phyloP scores from a whole-genome alignment of 352 stramenopile genomes.

The Globisporangium rhizosaccharum region DNA sequence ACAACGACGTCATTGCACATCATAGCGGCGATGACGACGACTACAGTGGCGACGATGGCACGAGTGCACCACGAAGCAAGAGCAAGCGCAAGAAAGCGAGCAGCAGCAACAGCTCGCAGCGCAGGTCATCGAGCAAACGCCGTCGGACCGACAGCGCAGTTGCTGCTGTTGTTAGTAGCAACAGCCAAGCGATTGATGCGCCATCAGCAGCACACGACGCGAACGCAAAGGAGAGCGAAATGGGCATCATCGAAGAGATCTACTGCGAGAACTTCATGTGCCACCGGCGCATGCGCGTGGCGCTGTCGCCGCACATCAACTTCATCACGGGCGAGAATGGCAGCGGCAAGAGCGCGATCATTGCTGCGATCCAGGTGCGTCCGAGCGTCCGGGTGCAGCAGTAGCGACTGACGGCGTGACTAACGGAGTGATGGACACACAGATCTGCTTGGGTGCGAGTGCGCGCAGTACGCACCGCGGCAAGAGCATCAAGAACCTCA shows the following conservation, averaged over 20 bases:
- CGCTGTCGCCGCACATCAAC: slow-evolving; percentile 79
- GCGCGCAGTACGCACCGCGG: slow-evolving; percentile 92
- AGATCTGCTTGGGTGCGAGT: slow-evolving; percentile 95
- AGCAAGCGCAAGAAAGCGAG: slow-evolving; percentile 3
- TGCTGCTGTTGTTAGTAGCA: background rate
- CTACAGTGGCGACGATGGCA: background rate
- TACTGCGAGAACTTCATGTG: slow-evolving; percentile 99
- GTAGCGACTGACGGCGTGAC: background rate
- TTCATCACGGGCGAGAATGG: slow-evolving; percentile 92
- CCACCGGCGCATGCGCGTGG: slow-evolving; percentile 89
- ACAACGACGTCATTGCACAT: slow-evolving; percentile 11
- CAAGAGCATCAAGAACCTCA: slow-evolving; percentile 94
- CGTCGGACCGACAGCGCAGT: slow-evolving; percentile 1
- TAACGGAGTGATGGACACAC: background rate
- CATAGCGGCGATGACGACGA: slow-evolving; percentile 14
- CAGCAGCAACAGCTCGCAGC: background rate
- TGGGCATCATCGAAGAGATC: slow-evolving; percentile 93
- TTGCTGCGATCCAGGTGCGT: slow-evolving; percentile 94
- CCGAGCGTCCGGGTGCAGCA: slow-evolving; percentile 15
- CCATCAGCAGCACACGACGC: slow-evolving; percentile 15
- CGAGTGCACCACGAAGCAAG: slow-evolving; percentile 1
- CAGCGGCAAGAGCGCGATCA: slow-evolving; percentile 95
- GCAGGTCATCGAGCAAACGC: slow-evolving; percentile 1
- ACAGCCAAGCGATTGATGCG: background rate
- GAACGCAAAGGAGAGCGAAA: slow-evolving; percentile 55